Percentiles rank a stretch among this genome's conserved stretches.
phyloP scores from a whole-genome alignment of 352 stramenopile genomes.

The Detonula confervacea region DNA sequence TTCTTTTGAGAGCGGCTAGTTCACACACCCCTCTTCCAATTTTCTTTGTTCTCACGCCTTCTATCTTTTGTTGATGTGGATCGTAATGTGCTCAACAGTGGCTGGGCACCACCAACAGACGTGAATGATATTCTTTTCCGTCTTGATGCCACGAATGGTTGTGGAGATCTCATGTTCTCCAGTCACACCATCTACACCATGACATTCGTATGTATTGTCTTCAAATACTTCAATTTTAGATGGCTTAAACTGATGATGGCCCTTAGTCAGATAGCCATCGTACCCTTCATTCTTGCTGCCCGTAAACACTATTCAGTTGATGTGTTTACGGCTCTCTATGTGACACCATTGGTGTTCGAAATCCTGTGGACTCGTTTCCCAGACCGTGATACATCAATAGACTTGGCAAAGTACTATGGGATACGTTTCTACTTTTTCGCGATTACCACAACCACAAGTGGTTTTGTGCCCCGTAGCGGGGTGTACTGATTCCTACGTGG shows the following conservation, averaged over 20 bases:
- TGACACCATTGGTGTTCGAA: constrained; percentile 88
- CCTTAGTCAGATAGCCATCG: constrained; percentile 85
- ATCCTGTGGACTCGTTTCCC: constrained; percentile 40
- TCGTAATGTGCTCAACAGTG: too few relatives aligned
- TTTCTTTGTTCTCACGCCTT: too few relatives aligned
- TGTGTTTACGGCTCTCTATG: constrained; percentile 89
- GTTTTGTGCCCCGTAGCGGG: too few relatives aligned
- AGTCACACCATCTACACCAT: constrained; percentile 92
- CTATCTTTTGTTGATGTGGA: too few relatives aligned
- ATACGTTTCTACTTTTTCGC: constrained; percentile 48
- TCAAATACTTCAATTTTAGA: constrained; percentile 90
- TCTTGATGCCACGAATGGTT: constrained; percentile 68
- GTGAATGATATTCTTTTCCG: constrained; percentile 48
- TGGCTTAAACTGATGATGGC: constrained; percentile 86
- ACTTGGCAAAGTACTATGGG: constrained; percentile 43
- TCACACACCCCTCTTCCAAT: too few relatives aligned
- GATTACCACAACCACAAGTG: too few relatives aligned
- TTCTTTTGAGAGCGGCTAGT: too few relatives aligned
- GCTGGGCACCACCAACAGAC: constrained; percentile 37
- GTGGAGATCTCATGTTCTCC: constrained; percentile 92
- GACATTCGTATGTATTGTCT: constrained; percentile 88
- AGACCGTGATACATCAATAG: constrained; percentile 30
- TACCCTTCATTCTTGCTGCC: constrained; percentile 89
- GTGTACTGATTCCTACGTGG: too few relatives aligned
- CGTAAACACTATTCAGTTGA: constrained; percentile 92